Conservation (phyloP, 169 alveolate species). For the Plasmodium blacklocki region DNA sequence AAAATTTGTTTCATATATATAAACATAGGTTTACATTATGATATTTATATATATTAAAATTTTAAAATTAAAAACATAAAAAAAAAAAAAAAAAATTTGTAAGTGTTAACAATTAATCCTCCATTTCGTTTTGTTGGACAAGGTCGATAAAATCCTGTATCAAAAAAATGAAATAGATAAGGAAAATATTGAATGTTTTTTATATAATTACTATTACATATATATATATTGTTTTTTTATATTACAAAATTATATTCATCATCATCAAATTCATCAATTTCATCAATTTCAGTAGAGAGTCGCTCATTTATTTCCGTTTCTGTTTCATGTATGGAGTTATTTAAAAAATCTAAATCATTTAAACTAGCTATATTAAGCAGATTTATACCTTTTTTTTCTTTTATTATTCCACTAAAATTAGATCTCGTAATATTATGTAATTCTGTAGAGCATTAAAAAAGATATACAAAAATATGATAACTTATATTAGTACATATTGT, state of each 20-base stretch:
- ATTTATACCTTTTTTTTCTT: constrained; percentile 26
- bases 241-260: constrained; percentile 70
- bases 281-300: constrained; percentile 29
- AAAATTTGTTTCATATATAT: not conserved
- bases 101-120: constrained; percentile 20
- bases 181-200: not conserved
- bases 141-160: constrained; percentile 58
- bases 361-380: constrained; percentile 27
- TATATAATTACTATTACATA: not conserved
- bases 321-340: constrained; percentile 34
- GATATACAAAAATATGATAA: no score
- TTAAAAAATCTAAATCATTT: constrained; percentile 20
- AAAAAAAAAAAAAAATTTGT: constrained; percentile 6
- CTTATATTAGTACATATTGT: not conserved
- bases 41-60: not conserved
- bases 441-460: constrained; percentile 13
- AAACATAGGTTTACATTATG: not conserved
- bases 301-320: constrained; percentile 45
- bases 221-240: not conserved
- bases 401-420: constrained; percentile 20
- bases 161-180: constrained; percentile 6
- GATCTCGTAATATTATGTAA: constrained; percentile 20
- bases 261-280: constrained; percentile 43
- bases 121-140: constrained; percentile 33
- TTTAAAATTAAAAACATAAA: not conserved